Percentiles rank a stretch among this genome's conserved stretches.
Conservation (phyloP, 1,139 yeast species). For the Geotrichum candidum region DNA sequence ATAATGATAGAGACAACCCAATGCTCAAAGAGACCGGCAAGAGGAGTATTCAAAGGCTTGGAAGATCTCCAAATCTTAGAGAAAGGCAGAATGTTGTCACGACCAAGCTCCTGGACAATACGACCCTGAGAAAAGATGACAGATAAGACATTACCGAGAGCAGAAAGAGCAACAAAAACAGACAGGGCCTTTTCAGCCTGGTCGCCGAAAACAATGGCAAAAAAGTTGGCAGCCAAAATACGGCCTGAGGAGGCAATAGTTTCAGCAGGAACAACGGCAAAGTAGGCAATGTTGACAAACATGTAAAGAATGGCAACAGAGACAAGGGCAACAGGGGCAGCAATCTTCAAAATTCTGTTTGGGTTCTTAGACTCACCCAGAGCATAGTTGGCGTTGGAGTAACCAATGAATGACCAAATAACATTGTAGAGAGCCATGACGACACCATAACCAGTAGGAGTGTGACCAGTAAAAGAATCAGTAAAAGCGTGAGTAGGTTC, state of each 20-base stretch:
- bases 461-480: constrained; percentile 53
- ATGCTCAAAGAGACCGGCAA: constrained; percentile 51
- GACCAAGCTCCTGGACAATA: constrained; percentile 68
- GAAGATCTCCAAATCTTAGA: constrained; percentile 51
- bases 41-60: constrained; percentile 50
- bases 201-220: constrained; percentile 66
- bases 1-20: constrained; percentile 49
- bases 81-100: constrained; percentile 67
- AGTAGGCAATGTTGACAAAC: constrained; percentile 64
- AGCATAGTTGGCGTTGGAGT: constrained; percentile 68
- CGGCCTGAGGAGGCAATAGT: constrained; percentile 58
- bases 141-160: constrained; percentile 71
- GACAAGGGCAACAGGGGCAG: constrained; percentile 66
- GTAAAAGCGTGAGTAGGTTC: constrained; percentile 52
- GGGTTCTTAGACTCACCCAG: constrained; percentile 74
- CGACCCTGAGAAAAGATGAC: constrained; percentile 76
- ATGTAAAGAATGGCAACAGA: constrained; percentile 58
- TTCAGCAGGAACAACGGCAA: constrained; percentile 67
- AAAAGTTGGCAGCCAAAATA: constrained; percentile 67
- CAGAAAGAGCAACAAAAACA: constrained; percentile 67
- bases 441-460: constrained; percentile 68
- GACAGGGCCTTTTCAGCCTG: constrained; percentile 61
- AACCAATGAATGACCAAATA: constrained; percentile 61
- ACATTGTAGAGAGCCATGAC: constrained; percentile 75
- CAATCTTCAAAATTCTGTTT: constrained; percentile 56